Evolutionary conservation across 176 grass and related monocot species (phyloP).

Genomic region (Bolboschoenus planiculmis): DNA sequence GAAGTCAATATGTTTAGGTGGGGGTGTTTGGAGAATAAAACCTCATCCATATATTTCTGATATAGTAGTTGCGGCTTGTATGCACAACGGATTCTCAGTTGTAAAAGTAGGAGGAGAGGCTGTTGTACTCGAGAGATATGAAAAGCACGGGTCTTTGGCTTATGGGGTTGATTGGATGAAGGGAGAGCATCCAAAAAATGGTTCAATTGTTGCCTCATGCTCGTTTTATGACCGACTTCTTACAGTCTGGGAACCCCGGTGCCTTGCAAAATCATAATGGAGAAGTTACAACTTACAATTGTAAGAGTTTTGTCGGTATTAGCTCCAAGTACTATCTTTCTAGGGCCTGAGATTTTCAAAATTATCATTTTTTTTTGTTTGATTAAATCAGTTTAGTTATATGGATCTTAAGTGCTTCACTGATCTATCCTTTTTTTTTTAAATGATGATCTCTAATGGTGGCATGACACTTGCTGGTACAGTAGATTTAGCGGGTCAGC

Average conservation of each 20-base stretch:
- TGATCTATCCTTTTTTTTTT: neutral
- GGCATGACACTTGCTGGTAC: neutral
- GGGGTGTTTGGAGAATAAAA: slow-evolving; percentile 96
- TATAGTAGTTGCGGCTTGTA: slow-evolving; percentile 73
- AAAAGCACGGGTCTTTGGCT: slow-evolving; percentile 82
- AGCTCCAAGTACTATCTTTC: neutral
- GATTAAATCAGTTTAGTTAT: neutral
- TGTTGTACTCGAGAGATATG: slow-evolving; percentile 59
- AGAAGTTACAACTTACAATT: slow-evolving; percentile 8
- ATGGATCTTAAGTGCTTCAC: neutral
- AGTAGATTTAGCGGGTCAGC: neutral
- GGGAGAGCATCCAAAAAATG: slow-evolving; percentile 33
- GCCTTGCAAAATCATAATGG: slow-evolving; percentile 29
- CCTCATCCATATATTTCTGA: slow-evolving; percentile 51
- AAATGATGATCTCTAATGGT: neutral
- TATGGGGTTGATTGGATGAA: slow-evolving; percentile 95
- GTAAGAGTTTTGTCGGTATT: neutral
- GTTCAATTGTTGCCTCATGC: slow-evolving; percentile 59
- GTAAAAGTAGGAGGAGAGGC: slow-evolving; percentile 47
- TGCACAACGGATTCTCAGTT: slow-evolving; percentile 94
- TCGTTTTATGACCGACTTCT: slow-evolving; percentile 90
- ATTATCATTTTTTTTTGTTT: neutral
- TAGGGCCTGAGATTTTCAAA: neutral
- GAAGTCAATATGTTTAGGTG: slow-evolving; percentile 66
- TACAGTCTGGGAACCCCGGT: slow-evolving; percentile 56